These are phyloP conservation scores for Blastocystis sp. DNA, from an alignment of 352 stramenopile species.

Conservation along the genomic window DNA sequence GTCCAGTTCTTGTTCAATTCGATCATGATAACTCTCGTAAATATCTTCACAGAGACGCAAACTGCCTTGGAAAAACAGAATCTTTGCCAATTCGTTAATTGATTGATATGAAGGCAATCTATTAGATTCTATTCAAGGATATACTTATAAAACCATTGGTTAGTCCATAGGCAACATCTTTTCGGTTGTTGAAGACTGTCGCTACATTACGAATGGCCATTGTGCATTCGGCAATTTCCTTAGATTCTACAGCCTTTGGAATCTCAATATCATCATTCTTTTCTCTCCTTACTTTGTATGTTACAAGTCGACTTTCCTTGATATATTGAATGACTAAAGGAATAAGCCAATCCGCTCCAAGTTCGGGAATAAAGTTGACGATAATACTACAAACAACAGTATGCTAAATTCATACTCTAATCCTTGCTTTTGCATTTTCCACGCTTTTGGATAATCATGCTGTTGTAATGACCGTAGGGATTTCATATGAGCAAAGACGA, in stretches of 20 bases:
- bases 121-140: not conserved
- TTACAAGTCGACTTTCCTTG: not conserved
- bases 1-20: not conserved
- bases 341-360: not conserved
- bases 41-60: conserved; percentile 3
- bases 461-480: not conserved
- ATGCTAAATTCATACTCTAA: not conserved
- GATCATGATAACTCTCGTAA: conserved; percentile 33
- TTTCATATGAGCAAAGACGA: not conserved
- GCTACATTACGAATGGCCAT: conserved; percentile 2
- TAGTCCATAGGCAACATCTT: not conserved
- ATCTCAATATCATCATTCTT: no score
- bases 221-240: not conserved
- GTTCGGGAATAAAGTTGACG: not conserved
- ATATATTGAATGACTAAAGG: not conserved
- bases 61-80: not conserved
- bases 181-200: conserved; percentile 24
- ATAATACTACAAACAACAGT: not conserved
- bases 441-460: not conserved
- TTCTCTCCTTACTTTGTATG: not conserved
- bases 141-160: conserved; percentile 6
- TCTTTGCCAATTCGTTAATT: conserved; percentile 2
- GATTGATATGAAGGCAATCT: not conserved
- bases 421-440: not conserved
- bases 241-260: not conserved